Percentiles rank a stretch among this genome's conserved stretches.
Evolutionary conservation across 768 basidiomycete species (phyloP).

Genomic region (Phlegmacium glaucopus): DNA sequence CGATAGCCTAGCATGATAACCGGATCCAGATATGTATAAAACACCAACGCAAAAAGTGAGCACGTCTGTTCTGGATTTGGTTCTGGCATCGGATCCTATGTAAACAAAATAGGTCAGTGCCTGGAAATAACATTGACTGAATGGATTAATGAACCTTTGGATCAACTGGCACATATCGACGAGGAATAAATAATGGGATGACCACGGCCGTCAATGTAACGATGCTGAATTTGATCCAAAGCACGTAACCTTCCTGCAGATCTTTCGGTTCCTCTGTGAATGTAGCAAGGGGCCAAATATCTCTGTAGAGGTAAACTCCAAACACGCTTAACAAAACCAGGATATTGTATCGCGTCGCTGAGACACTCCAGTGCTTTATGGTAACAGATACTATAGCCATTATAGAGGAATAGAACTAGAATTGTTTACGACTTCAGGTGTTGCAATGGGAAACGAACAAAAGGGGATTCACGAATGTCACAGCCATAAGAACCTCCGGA

Average conservation of each 20-base stretch:
- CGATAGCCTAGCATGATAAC: too few species aligned
- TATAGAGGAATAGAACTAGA: slow-evolving; percentile 37
- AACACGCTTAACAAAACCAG: too few species aligned
- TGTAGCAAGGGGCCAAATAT: too few species aligned
- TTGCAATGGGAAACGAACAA: background rate
- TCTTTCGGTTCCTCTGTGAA: slow-evolving; percentile 42
- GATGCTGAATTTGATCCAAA: slow-evolving; percentile 48
- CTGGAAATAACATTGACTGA: background rate
- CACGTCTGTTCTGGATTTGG: too few species aligned
- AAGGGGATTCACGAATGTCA: slow-evolving; percentile 12
- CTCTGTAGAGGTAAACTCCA: too few species aligned
- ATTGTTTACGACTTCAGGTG: background rate
- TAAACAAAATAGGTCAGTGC: too few species aligned
- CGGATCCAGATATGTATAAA: too few species aligned
- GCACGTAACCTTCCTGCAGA: slow-evolving; percentile 34
- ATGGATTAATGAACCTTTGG: slow-evolving; percentile 30
- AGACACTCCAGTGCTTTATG: slow-evolving; percentile 27
- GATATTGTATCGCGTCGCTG: too few species aligned
- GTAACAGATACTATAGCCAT: slow-evolving; percentile 36
- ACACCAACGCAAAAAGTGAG: too few species aligned
- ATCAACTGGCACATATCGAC: slow-evolving; percentile 50
- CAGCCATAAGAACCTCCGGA: slow-evolving; percentile 8
- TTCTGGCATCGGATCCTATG: slow-evolving; percentile 27
- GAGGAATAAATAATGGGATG: slow-evolving; percentile 50
- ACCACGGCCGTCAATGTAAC: slow-evolving; percentile 40